Conservation (phyloP, 1,284 basidiomycete genomes). For the Melampsora larici-populina region DNA sequence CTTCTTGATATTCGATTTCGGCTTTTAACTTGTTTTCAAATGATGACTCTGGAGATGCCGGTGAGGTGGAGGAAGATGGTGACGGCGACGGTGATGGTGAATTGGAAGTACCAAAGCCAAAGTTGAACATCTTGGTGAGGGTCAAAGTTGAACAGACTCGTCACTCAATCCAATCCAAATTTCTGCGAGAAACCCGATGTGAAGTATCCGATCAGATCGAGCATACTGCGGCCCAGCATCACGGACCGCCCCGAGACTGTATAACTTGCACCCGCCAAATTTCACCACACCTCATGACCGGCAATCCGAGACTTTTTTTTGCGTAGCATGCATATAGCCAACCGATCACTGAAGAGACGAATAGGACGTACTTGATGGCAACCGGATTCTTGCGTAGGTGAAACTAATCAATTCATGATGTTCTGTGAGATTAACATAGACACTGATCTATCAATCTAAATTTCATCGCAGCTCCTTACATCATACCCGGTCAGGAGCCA, state of each 20-base stretch:
- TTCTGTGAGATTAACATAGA: no score
- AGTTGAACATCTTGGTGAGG: not conserved
- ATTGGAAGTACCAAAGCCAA: not conserved
- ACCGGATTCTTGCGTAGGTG: conserved; percentile 6
- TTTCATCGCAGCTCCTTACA: conserved; percentile 45
- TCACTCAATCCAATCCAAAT: no score
- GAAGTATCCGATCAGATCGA: no score
- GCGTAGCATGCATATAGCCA: no score
- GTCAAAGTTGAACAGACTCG: not conserved
- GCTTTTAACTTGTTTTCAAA: not conserved
- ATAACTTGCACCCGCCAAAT: no score
- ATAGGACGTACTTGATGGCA: not conserved
- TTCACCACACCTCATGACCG: no score
- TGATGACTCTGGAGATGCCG: not conserved
- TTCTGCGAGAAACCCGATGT: no score
- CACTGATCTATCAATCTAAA: not conserved
- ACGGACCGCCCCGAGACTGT: no score
- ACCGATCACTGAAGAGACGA: no score
- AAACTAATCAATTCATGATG: not conserved
- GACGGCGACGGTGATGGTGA: not conserved
- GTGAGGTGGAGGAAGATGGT: not conserved
- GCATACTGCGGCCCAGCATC: no score
- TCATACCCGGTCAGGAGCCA: conserved; percentile 49
- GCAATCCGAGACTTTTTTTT: no score
- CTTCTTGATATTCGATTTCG: conserved; percentile 26